A percentile compares a stretch with the other conserved stretches of the same genome.
phyloP scores from a whole-genome alignment of 805 yeast genomes.

The Wickerhamomyces pijperi region DNA sequence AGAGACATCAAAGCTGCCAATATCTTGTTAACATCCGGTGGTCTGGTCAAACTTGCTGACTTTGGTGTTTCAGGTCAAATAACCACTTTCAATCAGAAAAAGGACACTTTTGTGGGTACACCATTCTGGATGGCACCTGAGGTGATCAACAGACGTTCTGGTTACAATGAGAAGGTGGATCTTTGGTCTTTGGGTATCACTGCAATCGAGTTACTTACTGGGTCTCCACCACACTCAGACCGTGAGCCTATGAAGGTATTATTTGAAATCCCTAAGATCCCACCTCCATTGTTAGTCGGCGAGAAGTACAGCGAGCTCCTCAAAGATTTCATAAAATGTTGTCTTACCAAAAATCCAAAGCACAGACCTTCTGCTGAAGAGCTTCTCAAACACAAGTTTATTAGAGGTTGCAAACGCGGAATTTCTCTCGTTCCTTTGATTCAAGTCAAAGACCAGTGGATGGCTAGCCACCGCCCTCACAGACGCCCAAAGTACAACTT shows the following conservation, averaged over 20 bases:
- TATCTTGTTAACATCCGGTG: slow-evolving; percentile 58
- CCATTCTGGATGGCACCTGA: slow-evolving; percentile 99
- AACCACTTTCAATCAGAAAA: slow-evolving; percentile 44
- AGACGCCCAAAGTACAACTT: slow-evolving; percentile 29
- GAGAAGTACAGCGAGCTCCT: slow-evolving; percentile 28
- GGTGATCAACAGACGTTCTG: slow-evolving; percentile 49
- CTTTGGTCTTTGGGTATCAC: slow-evolving; percentile 97
- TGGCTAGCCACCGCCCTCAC: slow-evolving; percentile 19
- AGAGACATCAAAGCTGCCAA: slow-evolving; percentile 90
- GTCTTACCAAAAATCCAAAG: slow-evolving; percentile 57
- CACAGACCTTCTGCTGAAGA: slow-evolving; percentile 50
- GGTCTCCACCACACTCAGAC: slow-evolving; percentile 69
- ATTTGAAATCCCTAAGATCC: slow-evolving; percentile 52
- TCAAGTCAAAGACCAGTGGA: slow-evolving; percentile 27
- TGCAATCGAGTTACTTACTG: slow-evolving; percentile 72
- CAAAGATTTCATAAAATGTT: slow-evolving; percentile 47
- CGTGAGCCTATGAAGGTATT: slow-evolving; percentile 71
- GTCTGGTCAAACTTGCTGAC: slow-evolving; percentile 75
- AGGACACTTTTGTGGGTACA: slow-evolving; percentile 83
- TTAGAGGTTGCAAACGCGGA: slow-evolving; percentile 26
- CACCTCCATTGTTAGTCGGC: slow-evolving; percentile 50
- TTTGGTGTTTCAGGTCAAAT: slow-evolving; percentile 90
- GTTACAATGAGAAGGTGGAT: slow-evolving; percentile 81
- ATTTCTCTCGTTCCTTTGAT: slow-evolving; percentile 24
- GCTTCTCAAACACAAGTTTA: slow-evolving; percentile 44